These are phyloP conservation scores for Seiridium unicorne DNA, from an alignment of 2,329 filamentous ascomycete species.

Conservation along the genomic window DNA sequence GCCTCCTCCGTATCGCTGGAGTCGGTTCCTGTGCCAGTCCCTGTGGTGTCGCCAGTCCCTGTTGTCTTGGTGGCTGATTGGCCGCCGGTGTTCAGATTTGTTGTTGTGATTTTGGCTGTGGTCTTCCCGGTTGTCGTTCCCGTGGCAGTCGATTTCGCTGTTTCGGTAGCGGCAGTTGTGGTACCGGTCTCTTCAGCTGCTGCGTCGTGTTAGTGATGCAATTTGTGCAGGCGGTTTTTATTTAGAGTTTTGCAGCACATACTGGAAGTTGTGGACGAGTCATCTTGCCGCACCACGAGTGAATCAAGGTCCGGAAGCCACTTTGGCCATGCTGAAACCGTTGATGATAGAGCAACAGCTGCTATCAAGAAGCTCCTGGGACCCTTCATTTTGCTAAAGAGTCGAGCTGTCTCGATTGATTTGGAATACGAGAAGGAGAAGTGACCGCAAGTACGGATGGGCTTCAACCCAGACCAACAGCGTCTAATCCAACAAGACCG, in stretches of 20 bases:
- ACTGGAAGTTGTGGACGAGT: slow-evolving; percentile 17
- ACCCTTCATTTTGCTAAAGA: slow-evolving; percentile 44
- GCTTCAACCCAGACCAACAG: not conserved
- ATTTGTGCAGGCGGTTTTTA: slow-evolving; percentile 9
- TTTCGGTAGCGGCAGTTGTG: slow-evolving; percentile 9
- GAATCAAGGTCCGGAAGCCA: slow-evolving; percentile 54
- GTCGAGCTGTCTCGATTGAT: slow-evolving; percentile 16
- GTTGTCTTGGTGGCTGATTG: slow-evolving; percentile 23
- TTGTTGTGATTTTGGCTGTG: slow-evolving; percentile 21
- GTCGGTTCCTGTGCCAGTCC: slow-evolving; percentile 22
- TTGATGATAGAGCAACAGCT: slow-evolving; percentile 49
- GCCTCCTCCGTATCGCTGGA: slow-evolving; percentile 22
- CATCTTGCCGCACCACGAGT: slow-evolving; percentile 50
- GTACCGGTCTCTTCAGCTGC: slow-evolving; percentile 1
- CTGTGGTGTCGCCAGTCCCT: slow-evolving; percentile 21
- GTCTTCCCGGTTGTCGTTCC: slow-evolving; percentile 14
- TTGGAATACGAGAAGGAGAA: slow-evolving; percentile 18
- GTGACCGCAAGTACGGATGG: too few relatives aligned
- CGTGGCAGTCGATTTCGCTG: slow-evolving; percentile 16
- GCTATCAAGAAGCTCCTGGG: slow-evolving; percentile 45
- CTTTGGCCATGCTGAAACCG: slow-evolving; percentile 55
- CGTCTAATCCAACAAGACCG: not conserved
- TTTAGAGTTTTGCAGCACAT: slow-evolving; percentile 13
- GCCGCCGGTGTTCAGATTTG: slow-evolving; percentile 39
- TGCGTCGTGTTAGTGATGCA: not conserved